phyloP scores from a whole-genome alignment of 345 rosid species.

The Sisymbrium altissimum region DNA sequence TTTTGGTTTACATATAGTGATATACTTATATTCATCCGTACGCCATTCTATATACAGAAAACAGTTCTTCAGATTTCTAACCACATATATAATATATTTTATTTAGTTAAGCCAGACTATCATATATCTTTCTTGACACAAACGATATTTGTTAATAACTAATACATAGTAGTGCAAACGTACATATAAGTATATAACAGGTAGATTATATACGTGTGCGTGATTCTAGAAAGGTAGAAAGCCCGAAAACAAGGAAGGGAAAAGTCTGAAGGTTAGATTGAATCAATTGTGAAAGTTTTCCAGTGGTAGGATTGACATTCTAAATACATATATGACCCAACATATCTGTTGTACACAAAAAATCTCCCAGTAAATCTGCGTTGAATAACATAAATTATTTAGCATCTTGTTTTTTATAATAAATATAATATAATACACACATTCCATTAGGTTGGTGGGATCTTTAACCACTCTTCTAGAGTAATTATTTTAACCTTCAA shows the following conservation, averaged over 20 bases:
- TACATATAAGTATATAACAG: not conserved
- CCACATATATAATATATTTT: not conserved
- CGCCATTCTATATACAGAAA: not conserved
- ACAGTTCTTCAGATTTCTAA: not conserved
- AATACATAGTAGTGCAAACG: not conserved
- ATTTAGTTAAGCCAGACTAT: not conserved
- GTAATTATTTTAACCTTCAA: conserved; percentile 24
- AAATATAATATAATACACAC: conserved; percentile 5
- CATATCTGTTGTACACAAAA: not conserved
- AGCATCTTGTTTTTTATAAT: not conserved
- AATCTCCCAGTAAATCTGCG: conserved; percentile 13
- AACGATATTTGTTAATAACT: not conserved
- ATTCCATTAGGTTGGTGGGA: conserved; percentile 33
- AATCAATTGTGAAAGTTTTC: conserved; percentile 5
- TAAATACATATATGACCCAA: not conserved
- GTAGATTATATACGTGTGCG: not conserved
- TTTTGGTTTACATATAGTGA: not conserved
- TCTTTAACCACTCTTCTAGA: conserved; percentile 32
- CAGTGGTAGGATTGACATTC: conserved; percentile 35
- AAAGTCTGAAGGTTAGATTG: not conserved
- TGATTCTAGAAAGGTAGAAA: conserved; percentile 30
- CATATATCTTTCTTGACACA: not conserved
- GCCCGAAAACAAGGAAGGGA: conserved; percentile 14
- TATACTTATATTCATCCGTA: not conserved
- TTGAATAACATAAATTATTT: not conserved